These are phyloP conservation scores for Prunus salicina DNA, from an alignment of 306 rosid species.

Conservation along the genomic window DNA sequence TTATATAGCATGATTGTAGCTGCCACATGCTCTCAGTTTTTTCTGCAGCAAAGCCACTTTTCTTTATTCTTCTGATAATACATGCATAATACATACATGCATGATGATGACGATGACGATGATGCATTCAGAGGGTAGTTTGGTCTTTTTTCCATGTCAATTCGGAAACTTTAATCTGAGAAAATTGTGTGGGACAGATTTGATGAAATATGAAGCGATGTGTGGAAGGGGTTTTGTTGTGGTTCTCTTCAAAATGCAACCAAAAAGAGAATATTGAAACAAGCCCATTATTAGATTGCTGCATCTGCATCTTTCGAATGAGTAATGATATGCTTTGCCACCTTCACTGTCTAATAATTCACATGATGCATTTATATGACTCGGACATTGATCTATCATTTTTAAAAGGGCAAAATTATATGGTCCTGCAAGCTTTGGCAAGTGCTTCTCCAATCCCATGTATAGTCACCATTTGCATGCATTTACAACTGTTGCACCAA, in stretches of 20 bases:
- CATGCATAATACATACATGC: not conserved
- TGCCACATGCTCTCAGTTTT: constrained; percentile 46
- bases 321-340: not conserved
- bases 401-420: not conserved
- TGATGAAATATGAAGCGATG: not conserved
- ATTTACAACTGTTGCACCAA: not conserved
- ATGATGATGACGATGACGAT: not conserved
- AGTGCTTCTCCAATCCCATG: not conserved
- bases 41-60: constrained; percentile 22
- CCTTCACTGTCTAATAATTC: not conserved
- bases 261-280: not conserved
- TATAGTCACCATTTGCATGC: not conserved
- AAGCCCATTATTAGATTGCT: not conserved
- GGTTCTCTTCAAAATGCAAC: not conserved
- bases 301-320: not conserved
- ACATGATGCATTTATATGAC: not conserved
- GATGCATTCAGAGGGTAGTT: not conserved
- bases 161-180: not conserved
- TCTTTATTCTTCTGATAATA: constrained; percentile 18
- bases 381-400: not conserved
- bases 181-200: not conserved
- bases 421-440: not conserved
- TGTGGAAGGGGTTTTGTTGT: not conserved
- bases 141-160: not conserved
- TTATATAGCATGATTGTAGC: constrained; percentile 30